Base-by-base conservation (phyloP, 331 rosid genomes). In the Arachis monticola region DNA sequence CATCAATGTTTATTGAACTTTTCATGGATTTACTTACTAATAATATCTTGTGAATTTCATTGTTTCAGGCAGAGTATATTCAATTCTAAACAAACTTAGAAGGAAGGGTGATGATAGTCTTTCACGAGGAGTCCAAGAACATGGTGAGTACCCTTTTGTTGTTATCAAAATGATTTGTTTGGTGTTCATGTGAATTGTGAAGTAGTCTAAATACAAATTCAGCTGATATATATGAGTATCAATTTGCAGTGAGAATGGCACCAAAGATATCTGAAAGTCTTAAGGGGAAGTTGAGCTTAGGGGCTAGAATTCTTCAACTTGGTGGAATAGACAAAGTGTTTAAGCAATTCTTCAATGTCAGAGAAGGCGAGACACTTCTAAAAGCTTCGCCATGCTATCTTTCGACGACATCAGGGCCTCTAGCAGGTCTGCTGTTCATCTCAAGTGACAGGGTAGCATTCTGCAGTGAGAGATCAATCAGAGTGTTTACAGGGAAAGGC, bases 381-480 rank as follows among this genome's bases (percentile, higher is more conserved):
- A 90, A 88, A 77, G 89, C 85, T n/a, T 83, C 75, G 10, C 86
- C 85, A 17, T 90, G 94, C 73, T 81, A 77, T 69, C 65, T 89
- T 32, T 89, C 90, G 45, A 91, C 97, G 52, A 88, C 96, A 74
- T 80, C 83, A 1, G 93, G 96, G 32, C 96, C 96, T 8, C 77
- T 91, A 40, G 90, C 87, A 52, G 96, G 96, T n/a, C 85, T 91
- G 40, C 83, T 91, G 77, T 88, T 91, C 88, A 85, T 91, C 63
- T 88, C 96, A 70, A 69, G 89, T 0, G 64, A 80, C 45, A 91
- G 85, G 80, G 82, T 91, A 57, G 89, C 92, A 42, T 91, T 91
- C 38, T 88, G 92, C 75, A 91, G 96, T 40, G 90, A 88, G 45
- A 87, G 85, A 77, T 77, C 89, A 0, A 83, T 91, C 75, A 88